Base-by-base conservation (phyloP, 2,329 filamentous ascomycete species). In the Penicillium vulpinum region DNA sequence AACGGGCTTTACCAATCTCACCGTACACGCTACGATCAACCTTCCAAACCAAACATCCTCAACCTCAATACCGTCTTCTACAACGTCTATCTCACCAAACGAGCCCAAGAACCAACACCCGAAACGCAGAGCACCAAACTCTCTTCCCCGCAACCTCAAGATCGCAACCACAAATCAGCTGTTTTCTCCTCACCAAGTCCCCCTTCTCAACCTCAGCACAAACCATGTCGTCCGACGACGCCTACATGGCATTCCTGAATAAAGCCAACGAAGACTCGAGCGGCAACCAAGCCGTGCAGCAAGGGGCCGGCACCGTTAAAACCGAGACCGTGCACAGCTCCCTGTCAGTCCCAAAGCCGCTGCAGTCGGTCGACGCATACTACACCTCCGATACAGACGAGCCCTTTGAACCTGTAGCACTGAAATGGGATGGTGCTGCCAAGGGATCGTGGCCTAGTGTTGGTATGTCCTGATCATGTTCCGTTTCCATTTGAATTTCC, bases 321-420 rank as follows among this genome's bases (percentile, higher is more conserved):
- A 76, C 74, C 10, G 68, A 76, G 57, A 69, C 75, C 7, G 76
- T 81, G 35, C 72, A 79, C 62, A 54, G 66, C 47, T 79, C 59
- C 80, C 82, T 61, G 80, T 82, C 50, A 73, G 81, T 92, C 51
- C 90, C 92, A 7, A 74, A 78, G 48, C 75, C 77, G 4, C 80
- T 92, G 51, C 74, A 77, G 53, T 78, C 81, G 48, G 77, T 82
- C 49, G 79, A 88, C 56, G 83, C 81, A 41, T 87, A 88, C 70
- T 96, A 94, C 73, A 75, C 84, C 16, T 94, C 88, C 60, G 92
- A 96, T 57, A 86, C 90, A 29, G 92, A 96, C 72, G 91, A 95
- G 79, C 87, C 88, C 5, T 96, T 96, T 74, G 86, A 89, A 71
- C 85, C 86, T 4, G 90, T 96, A 6, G 85, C 83, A 51, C 72